phyloP scores from a whole-genome alignment of 2,329 filamentous ascomycete genomes.

The Alternaria burnsii region DNA sequence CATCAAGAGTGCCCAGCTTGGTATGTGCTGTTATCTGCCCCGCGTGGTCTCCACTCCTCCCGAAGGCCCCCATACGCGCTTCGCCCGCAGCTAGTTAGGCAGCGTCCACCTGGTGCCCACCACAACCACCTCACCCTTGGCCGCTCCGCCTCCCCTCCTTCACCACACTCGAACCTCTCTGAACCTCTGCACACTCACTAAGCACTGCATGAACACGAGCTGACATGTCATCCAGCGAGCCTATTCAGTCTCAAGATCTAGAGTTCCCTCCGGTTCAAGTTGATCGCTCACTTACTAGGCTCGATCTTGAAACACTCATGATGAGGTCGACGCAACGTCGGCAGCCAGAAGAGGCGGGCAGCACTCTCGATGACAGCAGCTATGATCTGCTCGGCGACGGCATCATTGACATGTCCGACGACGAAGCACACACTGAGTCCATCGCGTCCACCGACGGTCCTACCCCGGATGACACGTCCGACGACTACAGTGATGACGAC shows the following conservation, averaged over 20 bases:
- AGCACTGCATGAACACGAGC: constrained; percentile 24
- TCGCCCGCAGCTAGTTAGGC: constrained; percentile 35
- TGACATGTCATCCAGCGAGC: constrained; percentile 44
- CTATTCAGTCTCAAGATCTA: constrained; percentile 39
- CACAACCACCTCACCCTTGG: constrained; percentile 22
- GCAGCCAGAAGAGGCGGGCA: constrained; percentile 35
- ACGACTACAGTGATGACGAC: constrained; percentile 43
- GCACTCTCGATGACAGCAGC: constrained; percentile 48
- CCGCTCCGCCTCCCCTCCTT: constrained; percentile 14
- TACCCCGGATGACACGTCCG: constrained; percentile 46
- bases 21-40: constrained; percentile 16
- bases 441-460: constrained; percentile 46
- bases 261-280: constrained; percentile 45
- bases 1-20: neutral
- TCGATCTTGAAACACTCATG: constrained; percentile 47
- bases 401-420: constrained; percentile 45
- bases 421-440: constrained; percentile 50
- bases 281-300: constrained; percentile 39
- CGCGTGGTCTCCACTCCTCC: constrained; percentile 8
- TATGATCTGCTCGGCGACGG: constrained; percentile 47
- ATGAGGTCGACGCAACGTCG: constrained; percentile 45
- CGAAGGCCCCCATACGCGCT: constrained; percentile 25
- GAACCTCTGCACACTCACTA: constrained; percentile 7
- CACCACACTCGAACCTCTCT: constrained; percentile 10
- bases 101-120: constrained; percentile 27